Conservation (phyloP, 2,329 filamentous ascomycete species). For the Exophiala aquamarina region DNA sequence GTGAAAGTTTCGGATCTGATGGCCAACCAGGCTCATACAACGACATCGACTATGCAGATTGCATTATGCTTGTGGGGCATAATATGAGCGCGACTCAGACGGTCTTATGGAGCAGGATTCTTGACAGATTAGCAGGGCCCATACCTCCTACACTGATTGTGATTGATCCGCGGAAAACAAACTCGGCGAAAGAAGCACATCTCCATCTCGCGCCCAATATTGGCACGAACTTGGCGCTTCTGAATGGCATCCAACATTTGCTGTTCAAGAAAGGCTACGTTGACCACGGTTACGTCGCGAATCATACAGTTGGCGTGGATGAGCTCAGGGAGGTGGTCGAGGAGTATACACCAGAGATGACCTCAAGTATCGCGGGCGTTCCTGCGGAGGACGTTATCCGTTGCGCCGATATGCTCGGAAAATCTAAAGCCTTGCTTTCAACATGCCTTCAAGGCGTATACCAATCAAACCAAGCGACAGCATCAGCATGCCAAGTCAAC, state of each 20-base stretch:
- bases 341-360: slow-evolving; percentile 34
- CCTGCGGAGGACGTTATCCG: slow-evolving; percentile 31
- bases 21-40: slow-evolving; percentile 39
- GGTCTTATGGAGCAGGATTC: slow-evolving; percentile 37
- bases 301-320: slow-evolving; percentile 33
- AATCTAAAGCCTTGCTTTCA: slow-evolving; percentile 34
- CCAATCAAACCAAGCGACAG: slow-evolving; percentile 43
- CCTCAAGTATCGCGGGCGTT: slow-evolving; percentile 39
- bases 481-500: slow-evolving; percentile 41
- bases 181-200: slow-evolving; percentile 36
- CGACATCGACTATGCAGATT: slow-evolving; percentile 40
- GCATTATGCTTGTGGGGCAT: slow-evolving; percentile 39
- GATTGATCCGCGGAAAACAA: slow-evolving; percentile 36
- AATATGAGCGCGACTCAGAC: slow-evolving; percentile 40
- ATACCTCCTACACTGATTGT: slow-evolving; percentile 38
- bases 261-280: slow-evolving; percentile 39
- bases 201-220: slow-evolving; percentile 37
- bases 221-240: slow-evolving; percentile 39
- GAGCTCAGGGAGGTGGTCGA: slow-evolving; percentile 31
- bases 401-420: slow-evolving; percentile 37
- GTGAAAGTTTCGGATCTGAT: slow-evolving; percentile 40
- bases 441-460: slow-evolving; percentile 43
- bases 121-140: slow-evolving; percentile 37
- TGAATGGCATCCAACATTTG: slow-evolving; percentile 41
- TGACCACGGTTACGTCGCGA: slow-evolving; percentile 32